phyloP scores from a whole-genome alignment of 2,329 filamentous ascomycete species.

The Dothistroma septosporum region DNA sequence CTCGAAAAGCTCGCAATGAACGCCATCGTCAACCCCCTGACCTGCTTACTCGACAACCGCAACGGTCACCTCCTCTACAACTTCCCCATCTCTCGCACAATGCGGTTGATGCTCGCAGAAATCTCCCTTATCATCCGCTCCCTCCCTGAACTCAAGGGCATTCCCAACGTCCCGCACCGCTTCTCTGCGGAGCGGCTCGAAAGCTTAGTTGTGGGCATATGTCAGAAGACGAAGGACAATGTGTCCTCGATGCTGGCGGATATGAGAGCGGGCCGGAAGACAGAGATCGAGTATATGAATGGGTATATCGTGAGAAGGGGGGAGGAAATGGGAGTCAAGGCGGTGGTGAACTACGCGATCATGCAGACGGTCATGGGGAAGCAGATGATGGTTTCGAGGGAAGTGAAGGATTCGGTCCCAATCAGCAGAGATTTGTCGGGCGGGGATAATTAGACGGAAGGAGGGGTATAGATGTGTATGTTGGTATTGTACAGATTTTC shows the following conservation, averaged over 20 bases:
- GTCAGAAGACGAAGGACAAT: conserved; percentile 53
- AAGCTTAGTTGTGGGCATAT: conserved; percentile 54
- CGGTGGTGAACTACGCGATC: conserved; percentile 68
- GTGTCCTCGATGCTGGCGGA: conserved; percentile 65
- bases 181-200: conserved; percentile 61
- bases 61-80: conserved; percentile 71
- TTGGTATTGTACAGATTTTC: too few species aligned
- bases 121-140: conserved; percentile 65
- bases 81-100: conserved; percentile 59
- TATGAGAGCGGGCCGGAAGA: conserved; percentile 56
- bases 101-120: conserved; percentile 70
- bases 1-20: conserved; percentile 74
- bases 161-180: conserved; percentile 57
- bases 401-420: conserved; percentile 40
- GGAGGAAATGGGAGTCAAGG: conserved; percentile 65
- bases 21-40: conserved; percentile 74
- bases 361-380: conserved; percentile 70
- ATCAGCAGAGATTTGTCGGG: conserved; percentile 13
- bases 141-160: conserved; percentile 67
- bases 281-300: conserved; percentile 81
- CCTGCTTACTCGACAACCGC: conserved; percentile 69
- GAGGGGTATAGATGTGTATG: too few species aligned
- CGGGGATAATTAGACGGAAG: too few species aligned
- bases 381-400: conserved; percentile 44
- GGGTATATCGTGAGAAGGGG: conserved; percentile 79